A percentile compares a stretch with the other conserved stretches of the same genome.
Evolutionary conservation across 768 basidiomycete genomes (phyloP).

Genomic region (Tulasnella calospora): DNA sequence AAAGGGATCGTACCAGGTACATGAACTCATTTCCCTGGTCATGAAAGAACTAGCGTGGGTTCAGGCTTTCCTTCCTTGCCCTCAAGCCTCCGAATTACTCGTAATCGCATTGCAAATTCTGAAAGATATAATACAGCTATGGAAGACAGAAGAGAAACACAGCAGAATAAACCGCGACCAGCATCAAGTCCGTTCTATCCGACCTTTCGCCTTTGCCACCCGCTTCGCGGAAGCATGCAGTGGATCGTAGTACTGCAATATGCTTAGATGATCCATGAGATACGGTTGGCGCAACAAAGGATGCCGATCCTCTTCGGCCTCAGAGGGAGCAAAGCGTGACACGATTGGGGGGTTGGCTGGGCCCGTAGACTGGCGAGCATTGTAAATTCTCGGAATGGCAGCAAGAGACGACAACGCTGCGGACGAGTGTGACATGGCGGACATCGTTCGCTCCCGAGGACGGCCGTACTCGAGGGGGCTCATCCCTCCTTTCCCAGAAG

Average conservation of each 20-base stretch:
- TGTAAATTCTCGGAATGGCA: constrained; percentile 11
- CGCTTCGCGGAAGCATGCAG: neutral
- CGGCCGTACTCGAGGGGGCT: neutral
- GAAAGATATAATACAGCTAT: neutral
- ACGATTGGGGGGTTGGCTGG: neutral
- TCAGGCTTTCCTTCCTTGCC: too few species aligned
- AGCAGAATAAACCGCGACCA: neutral
- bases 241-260: constrained; percentile 15
- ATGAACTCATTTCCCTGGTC: too few species aligned
- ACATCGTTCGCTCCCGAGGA: constrained; percentile 10
- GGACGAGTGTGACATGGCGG: constrained; percentile 20
- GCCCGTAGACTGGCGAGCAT: neutral
- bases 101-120: too few species aligned
- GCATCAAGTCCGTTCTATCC: neutral
- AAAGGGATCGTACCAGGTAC: too few species aligned
- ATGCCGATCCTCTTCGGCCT: constrained; percentile 1
- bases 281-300: constrained; percentile 3
- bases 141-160: neutral
- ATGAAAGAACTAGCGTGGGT: too few species aligned
- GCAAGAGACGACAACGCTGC: constrained; percentile 23
- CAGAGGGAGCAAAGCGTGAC: constrained; percentile 1
- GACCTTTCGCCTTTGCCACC: constrained; percentile 14
- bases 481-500: neutral
- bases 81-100: too few species aligned
- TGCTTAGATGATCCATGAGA: constrained; percentile 3